phyloP scores from a whole-genome alignment of 2,329 filamentous ascomycete genomes.

The Cordyceps javanica region DNA sequence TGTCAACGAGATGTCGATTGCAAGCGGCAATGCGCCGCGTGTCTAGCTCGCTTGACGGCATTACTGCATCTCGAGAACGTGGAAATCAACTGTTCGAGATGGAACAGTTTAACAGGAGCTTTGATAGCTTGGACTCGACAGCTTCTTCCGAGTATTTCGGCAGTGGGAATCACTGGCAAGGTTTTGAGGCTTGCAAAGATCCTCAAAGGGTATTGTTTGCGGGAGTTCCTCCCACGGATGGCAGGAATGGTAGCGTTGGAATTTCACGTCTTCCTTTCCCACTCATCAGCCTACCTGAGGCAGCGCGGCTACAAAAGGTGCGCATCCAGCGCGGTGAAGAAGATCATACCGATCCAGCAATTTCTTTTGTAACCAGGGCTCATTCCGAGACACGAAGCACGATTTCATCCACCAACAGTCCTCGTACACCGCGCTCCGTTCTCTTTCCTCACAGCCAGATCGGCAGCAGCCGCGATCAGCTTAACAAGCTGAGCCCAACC shows the following conservation, averaged over 20 bases:
- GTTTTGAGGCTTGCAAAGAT: not conserved
- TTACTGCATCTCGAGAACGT: not conserved
- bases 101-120: slow-evolving; percentile 22
- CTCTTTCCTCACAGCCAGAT: slow-evolving; percentile 11
- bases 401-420: slow-evolving; percentile 19
- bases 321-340: slow-evolving; percentile 30
- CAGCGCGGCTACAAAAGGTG: slow-evolving; percentile 27
- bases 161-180: slow-evolving; percentile 7
- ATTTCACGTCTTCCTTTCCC: slow-evolving; percentile 28
- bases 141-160: slow-evolving; percentile 9
- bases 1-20: not conserved
- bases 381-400: slow-evolving; percentile 28
- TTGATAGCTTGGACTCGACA: slow-evolving; percentile 27
- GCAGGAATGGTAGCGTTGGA: not conserved
- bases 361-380: slow-evolving; percentile 23
- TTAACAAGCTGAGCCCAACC: not conserved
- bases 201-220: slow-evolving; percentile 1
- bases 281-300: slow-evolving; percentile 32
- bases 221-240: not conserved
- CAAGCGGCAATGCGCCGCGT: slow-evolving; percentile 9
- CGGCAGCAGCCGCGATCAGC: not conserved
- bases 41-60: slow-evolving; percentile 11
- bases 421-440: slow-evolving; percentile 22
- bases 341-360: slow-evolving; percentile 28
- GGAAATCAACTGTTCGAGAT: slow-evolving; percentile 18